Evolutionary conservation across 768 basidiomycete genomes (phyloP).

Genomic region (Macrolepiota dolichaula): DNA sequence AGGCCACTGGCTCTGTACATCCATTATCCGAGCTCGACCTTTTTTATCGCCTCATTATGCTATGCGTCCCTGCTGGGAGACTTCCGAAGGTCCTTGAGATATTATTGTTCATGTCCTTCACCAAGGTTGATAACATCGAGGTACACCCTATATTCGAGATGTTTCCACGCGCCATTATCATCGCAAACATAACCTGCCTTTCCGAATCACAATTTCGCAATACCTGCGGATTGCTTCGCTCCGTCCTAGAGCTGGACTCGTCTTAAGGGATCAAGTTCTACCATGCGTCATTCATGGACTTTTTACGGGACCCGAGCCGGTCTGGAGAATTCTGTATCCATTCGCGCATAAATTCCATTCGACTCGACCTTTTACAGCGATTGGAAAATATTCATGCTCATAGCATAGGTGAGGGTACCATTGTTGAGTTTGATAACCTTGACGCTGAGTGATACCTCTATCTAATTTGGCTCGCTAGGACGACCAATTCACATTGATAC

Average conservation of each 20-base stretch:
- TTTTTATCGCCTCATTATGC: background rate
- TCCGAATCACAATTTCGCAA: background rate
- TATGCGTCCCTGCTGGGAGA: background rate
- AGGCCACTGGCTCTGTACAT: background rate
- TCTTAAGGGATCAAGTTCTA: background rate
- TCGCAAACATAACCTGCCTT: background rate
- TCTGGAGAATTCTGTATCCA: background rate
- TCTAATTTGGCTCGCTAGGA: background rate
- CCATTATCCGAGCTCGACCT: background rate
- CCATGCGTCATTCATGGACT: slow-evolving; percentile 1
- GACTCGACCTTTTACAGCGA: background rate
- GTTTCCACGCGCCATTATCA: background rate
- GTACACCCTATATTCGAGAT: no score
- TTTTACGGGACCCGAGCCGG: background rate
- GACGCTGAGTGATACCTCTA: background rate
- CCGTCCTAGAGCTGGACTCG: background rate
- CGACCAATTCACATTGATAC: background rate
- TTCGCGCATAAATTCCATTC: background rate
- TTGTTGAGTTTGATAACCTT: background rate
- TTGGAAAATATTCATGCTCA: background rate
- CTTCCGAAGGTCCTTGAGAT: background rate
- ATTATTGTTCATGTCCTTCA: background rate
- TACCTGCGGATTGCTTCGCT: background rate
- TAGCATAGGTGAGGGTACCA: background rate
- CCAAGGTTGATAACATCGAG: background rate